phyloP scores from a whole-genome alignment of 164 flowering plant genomes.

The Kingdonia uniflora region DNA sequence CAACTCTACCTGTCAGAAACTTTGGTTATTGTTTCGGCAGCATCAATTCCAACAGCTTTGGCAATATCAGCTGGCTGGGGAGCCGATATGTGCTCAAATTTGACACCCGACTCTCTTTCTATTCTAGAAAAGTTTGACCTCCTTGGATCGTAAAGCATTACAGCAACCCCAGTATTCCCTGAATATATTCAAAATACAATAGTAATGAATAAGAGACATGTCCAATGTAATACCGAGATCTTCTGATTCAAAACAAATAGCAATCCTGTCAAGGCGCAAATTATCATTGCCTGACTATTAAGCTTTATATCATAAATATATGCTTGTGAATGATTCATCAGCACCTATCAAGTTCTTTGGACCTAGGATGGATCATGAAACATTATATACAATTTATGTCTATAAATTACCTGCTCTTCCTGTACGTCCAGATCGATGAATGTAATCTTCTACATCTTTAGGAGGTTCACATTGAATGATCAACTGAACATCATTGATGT shows the following conservation, averaged over 20 bases:
- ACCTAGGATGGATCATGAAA: too few species aligned
- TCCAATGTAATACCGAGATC: too few species aligned
- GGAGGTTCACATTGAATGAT: constrained; percentile 99
- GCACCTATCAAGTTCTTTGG: too few species aligned
- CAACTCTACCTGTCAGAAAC: constrained; percentile 65
- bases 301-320: too few species aligned
- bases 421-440: constrained; percentile 96
- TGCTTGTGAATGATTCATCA: too few species aligned
- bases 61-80: constrained; percentile 91
- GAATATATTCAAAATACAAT: neutral
- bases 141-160: constrained; percentile 87
- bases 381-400: too few species aligned
- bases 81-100: constrained; percentile 81
- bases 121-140: constrained; percentile 56
- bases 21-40: constrained; percentile 51
- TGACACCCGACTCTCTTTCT: constrained; percentile 87
- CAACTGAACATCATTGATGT: constrained; percentile 89
- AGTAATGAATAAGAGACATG: too few species aligned
- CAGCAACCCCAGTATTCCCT: constrained; percentile 91
- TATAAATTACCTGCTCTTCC: constrained; percentile 79
- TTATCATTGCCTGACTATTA: too few species aligned
- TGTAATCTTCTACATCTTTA: constrained; percentile 91
- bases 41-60: constrained; percentile 66
- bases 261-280: too few species aligned
- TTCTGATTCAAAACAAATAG: too few species aligned